Base-by-base conservation (phyloP, 2,329 filamentous ascomycete species). In the Thielaviopsis euricoi region DNA sequence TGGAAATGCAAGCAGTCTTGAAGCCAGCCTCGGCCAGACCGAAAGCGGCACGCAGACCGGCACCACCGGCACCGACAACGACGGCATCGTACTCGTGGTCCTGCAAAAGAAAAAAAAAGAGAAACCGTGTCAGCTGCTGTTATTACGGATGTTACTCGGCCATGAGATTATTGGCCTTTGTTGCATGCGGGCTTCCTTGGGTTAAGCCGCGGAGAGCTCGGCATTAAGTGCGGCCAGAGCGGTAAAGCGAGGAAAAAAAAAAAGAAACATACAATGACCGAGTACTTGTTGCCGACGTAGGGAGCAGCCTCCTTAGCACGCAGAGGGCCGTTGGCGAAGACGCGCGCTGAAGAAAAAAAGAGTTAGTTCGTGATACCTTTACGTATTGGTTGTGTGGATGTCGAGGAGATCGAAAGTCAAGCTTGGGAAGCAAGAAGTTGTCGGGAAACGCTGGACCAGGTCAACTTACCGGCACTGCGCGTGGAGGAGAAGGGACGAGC, bases 41-140 rank as follows among this genome's bases (percentile, higher is more conserved):
- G 68, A 91, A 89, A 56, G 87, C 87, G 54, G 87, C 86, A 71
- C 87, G 84, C 64, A 93, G 78, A 71, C 87, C 87, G 61, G 87
- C 77, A 66, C 87, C 87, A 69, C 87, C 87, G 62, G 87, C 87
- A 66, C 87, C 87, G 64, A 93, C 89, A 61, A 98, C 93, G 66
- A 98, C 79, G 62, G 91, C 91, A 86, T 97, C 93, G 74, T 96
- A 97, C 75, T 97, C 89, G 75, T 98, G 93, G 72, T 97, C 93
- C 83, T 89, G 62, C 81, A 56, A 53, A 58, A 25, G n/a, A n/a
- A 23, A 49, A 53, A 46, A n/a, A 10, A 21, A 12, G 56, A 43
- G 43, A 19, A 19, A 48, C 6, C 6, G 21, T 3, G 7, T 48
- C n/a, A 19, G 43, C n/a, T 48, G 17, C 17, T 48, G 3, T 21